Conservation (phyloP, 163 green algal species). For the Chlamydomonas reinhardtii region DNA sequence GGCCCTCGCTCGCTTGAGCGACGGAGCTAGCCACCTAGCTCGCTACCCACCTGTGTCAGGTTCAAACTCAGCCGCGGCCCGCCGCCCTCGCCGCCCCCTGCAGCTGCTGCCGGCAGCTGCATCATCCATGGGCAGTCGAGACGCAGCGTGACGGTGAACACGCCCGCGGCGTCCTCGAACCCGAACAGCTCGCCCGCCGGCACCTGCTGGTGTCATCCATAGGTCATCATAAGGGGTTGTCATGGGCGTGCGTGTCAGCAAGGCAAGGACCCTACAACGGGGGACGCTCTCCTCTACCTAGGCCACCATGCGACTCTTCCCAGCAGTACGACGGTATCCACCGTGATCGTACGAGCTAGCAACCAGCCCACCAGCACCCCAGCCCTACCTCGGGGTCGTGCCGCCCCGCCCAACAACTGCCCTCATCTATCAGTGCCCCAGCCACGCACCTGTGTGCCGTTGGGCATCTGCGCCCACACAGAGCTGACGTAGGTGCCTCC, state of each 20-base stretch:
- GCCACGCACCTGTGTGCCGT: not conserved
- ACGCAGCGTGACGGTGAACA: not conserved
- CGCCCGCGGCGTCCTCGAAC: not conserved
- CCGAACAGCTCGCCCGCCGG: not conserved
- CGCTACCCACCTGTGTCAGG: not conserved
- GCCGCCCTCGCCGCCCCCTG: not conserved
- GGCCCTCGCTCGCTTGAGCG: too few relatives aligned
- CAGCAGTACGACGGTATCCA: too few relatives aligned
- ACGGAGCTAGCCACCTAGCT: too few relatives aligned
- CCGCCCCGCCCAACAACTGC: too few relatives aligned
- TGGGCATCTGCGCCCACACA: not conserved
- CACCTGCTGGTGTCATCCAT: not conserved
- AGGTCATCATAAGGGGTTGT: not conserved
- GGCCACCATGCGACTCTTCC: too few relatives aligned
- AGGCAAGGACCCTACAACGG: too few relatives aligned
- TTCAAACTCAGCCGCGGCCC: not conserved
- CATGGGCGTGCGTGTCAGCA: too few relatives aligned
- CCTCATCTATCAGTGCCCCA: too few relatives aligned
- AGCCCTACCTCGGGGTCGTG: too few relatives aligned
- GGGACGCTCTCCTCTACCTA: too few relatives aligned
- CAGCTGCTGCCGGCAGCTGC: not conserved
- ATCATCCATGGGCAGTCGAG: conserved; percentile 6
- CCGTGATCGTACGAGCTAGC: too few relatives aligned
- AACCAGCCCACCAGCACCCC: too few relatives aligned
- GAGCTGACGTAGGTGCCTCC: not conserved